Evolutionary conservation across 2,329 filamentous ascomycete genomes (phyloP).

Genomic region (Mycosphaerella arachidis): DNA sequence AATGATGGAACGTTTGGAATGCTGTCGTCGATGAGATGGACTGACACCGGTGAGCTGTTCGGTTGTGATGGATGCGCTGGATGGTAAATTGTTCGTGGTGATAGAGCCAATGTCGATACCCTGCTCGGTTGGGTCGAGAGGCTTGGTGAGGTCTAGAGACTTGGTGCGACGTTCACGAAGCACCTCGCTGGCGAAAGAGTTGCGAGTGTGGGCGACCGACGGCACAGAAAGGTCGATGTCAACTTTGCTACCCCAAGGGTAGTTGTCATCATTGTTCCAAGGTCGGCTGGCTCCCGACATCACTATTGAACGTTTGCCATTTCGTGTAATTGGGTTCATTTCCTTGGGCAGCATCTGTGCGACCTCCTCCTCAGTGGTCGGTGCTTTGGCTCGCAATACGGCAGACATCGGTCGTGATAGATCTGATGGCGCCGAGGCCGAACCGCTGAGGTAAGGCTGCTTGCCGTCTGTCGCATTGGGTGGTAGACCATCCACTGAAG

Average conservation of each 20-base stretch:
- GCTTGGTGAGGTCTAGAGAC: constrained; percentile 24
- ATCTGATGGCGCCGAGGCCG: constrained; percentile 30
- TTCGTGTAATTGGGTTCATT: constrained; percentile 32
- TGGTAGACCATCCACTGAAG: constrained; percentile 21
- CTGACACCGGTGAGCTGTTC: constrained; percentile 31
- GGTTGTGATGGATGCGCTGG: constrained; percentile 28
- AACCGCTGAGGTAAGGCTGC: constrained; percentile 29
- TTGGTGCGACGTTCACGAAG: constrained; percentile 26
- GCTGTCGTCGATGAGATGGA: constrained; percentile 26
- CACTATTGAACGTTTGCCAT: constrained; percentile 30
- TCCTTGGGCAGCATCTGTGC: constrained; percentile 28
- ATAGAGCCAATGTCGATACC: constrained; percentile 33
- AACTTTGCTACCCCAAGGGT: constrained; percentile 40
- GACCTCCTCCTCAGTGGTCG: constrained; percentile 31
- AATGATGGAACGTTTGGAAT: constrained; percentile 34
- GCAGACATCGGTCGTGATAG: constrained; percentile 29
- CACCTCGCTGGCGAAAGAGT: constrained; percentile 26
- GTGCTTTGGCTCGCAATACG: constrained; percentile 27
- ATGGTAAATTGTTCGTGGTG: constrained; percentile 20
- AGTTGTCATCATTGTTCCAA: constrained; percentile 48
- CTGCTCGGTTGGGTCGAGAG: constrained; percentile 18
- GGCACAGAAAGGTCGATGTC: constrained; percentile 40
- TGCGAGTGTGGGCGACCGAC: constrained; percentile 29
- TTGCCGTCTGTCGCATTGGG: constrained; percentile 21
- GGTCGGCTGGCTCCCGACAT: constrained; percentile 38